These are phyloP conservation scores for Furcasterigmium sp. DNA, from an alignment of 2,329 filamentous ascomycete genomes.

Conservation along the genomic window DNA sequence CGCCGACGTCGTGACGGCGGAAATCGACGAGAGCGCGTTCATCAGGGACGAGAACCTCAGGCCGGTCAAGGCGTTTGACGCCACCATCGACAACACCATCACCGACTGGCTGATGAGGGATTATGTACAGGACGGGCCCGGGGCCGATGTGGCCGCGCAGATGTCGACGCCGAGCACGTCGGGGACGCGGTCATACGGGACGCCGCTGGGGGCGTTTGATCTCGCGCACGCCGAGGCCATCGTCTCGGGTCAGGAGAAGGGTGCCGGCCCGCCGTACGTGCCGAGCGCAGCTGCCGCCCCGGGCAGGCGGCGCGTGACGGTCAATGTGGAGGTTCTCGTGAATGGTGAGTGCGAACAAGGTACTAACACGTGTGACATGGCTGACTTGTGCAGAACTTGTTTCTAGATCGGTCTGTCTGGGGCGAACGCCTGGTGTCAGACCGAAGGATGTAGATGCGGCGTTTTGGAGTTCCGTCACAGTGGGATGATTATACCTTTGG, in stretches of 20 bases:
- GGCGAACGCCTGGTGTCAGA: slow-evolving; percentile 30
- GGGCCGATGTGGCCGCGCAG: neutral
- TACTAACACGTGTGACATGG: neutral
- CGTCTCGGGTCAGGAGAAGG: neutral
- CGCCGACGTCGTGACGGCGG: slow-evolving; percentile 54
- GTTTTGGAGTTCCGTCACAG: slow-evolving; percentile 10
- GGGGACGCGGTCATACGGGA: neutral
- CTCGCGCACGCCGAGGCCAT: neutral
- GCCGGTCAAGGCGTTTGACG: slow-evolving; percentile 12
- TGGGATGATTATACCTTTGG: too few species aligned
- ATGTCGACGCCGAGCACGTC: neutral
- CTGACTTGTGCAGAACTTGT: slow-evolving; percentile 24
- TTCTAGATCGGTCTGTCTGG: slow-evolving; percentile 29
- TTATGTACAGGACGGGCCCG: neutral
- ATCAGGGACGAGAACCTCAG: neutral
- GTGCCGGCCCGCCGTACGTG: neutral
- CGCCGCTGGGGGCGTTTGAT: neutral
- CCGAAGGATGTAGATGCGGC: slow-evolving; percentile 25
- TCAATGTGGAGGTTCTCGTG: slow-evolving; percentile 23
- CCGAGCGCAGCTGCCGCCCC: slow-evolving; percentile 8
- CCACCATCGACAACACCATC: neutral
- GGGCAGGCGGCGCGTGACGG: slow-evolving; percentile 21
- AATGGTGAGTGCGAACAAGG: slow-evolving; percentile 20
- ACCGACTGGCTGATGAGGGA: neutral
- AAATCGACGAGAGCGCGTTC: slow-evolving; percentile 44